Evolutionary conservation across 2,329 filamentous ascomycete species (phyloP).

Genomic region (Gremmenia infestans): DNA sequence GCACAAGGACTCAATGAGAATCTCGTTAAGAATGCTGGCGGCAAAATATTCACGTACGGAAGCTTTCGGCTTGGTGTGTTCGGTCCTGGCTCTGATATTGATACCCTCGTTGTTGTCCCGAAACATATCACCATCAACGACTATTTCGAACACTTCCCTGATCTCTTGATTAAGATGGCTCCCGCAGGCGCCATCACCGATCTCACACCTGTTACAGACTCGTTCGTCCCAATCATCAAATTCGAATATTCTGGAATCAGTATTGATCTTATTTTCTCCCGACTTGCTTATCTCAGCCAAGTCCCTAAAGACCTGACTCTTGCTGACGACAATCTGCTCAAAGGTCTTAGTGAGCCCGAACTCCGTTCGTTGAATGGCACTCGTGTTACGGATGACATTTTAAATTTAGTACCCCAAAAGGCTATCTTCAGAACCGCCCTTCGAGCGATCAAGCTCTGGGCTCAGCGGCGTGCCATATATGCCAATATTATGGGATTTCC

Average conservation of each 20-base stretch:
- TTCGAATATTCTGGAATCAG: constrained; percentile 87
- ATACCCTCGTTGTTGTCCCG: constrained; percentile 88
- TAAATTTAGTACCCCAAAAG: constrained; percentile 81
- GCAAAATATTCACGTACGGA: constrained; percentile 92
- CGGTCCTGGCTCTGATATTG: constrained; percentile 94
- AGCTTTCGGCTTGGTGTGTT: constrained; percentile 93
- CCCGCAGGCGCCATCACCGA: constrained; percentile 76
- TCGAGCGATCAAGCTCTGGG: constrained; percentile 94
- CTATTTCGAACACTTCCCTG: constrained; percentile 88
- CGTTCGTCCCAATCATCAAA: constrained; percentile 96
- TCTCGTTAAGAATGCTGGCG: constrained; percentile 77
- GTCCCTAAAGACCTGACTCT: constrained; percentile 70
- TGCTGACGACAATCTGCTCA: constrained; percentile 77
- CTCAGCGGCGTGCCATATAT: constrained; percentile 86
- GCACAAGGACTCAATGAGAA: constrained; percentile 60
- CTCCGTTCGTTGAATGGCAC: constrained; percentile 90
- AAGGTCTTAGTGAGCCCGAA: constrained; percentile 81
- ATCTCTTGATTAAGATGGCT: constrained; percentile 70
- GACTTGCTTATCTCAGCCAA: constrained; percentile 64
- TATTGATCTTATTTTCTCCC: constrained; percentile 88
- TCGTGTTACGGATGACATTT: constrained; percentile 87
- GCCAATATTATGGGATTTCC: constrained; percentile 96
- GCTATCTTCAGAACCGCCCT: constrained; percentile 86
- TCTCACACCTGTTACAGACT: constrained; percentile 78
- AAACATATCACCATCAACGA: constrained; percentile 85